Evolutionary conservation across 768 basidiomycete genomes (phyloP), one percentile per base, ranked within the genome.

Genomic region (Termitomyces sp.): DNA sequence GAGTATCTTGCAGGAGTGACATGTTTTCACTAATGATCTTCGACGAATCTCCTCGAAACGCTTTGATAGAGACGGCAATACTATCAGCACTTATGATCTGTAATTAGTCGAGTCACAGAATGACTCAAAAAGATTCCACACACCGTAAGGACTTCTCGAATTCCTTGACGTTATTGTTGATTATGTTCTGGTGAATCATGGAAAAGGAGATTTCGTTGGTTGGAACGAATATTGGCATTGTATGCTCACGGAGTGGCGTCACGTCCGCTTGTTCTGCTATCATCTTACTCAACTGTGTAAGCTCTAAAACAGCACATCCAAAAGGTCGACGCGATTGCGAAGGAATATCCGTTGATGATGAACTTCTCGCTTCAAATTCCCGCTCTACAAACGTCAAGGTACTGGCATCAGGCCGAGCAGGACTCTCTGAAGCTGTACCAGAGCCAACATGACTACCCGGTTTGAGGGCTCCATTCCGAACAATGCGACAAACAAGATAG

Each of bases 161-260:
- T 65, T 95, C 92, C 68, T 84, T 88, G 28, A 71, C 72, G 57
- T 90, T 88, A 58, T 81, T 82, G 30, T 83, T 84, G 63, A 98
- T 92, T 67, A 98, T 91, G 66, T 94, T 93, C 71, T 98, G 94
- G 72, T 98, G 96, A 40, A 98, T 80, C 78, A 89, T 96, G 2
- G 94, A 92, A 68, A 97, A 97, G 26, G 86, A 78, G 6, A 84
- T 81, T 67, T 98, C 96, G 64, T 88, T 89, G 5, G 79, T 79
- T 0, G 96, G 90, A 1, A 87, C 79, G 64, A 82, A 95, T 53
- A 98, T 97, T 1, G 90, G 88, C 86, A 98, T 92, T 0, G 82
- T 81, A 66, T 91, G 80, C 69, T 98, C 95, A 56, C 80, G 79
- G 20, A 85, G 78, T 2, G 83, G 72, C 5, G 84, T 82, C 2